A percentile compares a stretch with the other conserved stretches of the same genome.
Conservation (phyloP, 169 alveolate genomes). For the Eimeria maxima region DNA sequence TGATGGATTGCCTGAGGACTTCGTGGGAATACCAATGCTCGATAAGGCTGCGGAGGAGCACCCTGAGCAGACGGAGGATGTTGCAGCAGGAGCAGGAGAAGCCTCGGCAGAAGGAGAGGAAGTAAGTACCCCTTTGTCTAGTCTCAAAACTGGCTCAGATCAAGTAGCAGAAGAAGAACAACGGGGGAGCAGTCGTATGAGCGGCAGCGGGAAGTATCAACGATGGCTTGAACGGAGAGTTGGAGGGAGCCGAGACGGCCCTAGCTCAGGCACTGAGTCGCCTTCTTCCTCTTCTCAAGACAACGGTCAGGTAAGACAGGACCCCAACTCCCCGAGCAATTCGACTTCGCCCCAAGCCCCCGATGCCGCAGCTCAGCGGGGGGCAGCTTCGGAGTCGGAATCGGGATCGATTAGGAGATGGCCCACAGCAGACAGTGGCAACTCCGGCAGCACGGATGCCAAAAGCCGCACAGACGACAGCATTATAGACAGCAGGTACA, state of each 20-base stretch:
- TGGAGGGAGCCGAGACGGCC: neutral
- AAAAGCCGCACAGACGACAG: neutral
- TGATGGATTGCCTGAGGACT: constrained; percentile 2
- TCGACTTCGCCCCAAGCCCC: neutral
- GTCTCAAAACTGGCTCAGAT: neutral
- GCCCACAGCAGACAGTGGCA: neutral
- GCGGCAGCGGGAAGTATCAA: constrained; percentile 1
- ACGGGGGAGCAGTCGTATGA: neutral
- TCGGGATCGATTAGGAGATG: neutral
- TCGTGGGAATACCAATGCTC: neutral
- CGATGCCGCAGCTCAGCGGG: neutral
- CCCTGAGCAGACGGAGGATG: neutral
- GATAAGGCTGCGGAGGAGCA: constrained; percentile 48
- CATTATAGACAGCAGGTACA: neutral
- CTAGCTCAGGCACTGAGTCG: neutral
- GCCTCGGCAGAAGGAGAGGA: neutral
- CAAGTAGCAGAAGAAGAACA: neutral
- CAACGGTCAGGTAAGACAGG: neutral
- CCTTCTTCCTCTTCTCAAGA: neutral
- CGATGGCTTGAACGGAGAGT: neutral
- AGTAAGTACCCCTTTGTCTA: neutral
- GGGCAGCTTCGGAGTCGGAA: neutral
- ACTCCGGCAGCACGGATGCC: neutral
- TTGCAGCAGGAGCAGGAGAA: neutral
- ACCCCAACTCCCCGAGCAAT: neutral